Base-by-base conservation (phyloP, 768 basidiomycete genomes). In the Trametes cubensis region DNA sequence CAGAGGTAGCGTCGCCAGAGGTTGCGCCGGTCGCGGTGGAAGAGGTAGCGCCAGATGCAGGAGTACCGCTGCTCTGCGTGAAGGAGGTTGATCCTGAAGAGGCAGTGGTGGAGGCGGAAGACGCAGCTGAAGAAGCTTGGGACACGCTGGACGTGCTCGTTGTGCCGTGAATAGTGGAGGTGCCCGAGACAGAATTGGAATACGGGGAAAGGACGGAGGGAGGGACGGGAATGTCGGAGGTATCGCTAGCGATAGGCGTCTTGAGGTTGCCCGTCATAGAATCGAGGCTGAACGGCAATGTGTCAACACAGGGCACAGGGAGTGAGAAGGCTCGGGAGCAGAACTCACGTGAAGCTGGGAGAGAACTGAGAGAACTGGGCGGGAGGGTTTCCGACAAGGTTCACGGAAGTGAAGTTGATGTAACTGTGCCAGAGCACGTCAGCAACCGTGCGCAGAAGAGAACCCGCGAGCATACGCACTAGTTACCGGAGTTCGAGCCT, bases 191-290 rank as follows among this genome's bases (percentile, higher is more conserved):
- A n/a, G 64, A n/a, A 46, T 62, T 62, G 2, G 66, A 38, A 15
- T 71, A 21, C 17, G 64, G 50, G 3, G 57, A 62, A 0, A 81
- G 75, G 10, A 70, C 30, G 4, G 69, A 65, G 13, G 80, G 72
- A 13, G 83, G 76, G 3, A 70, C 67, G 18, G 83, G 69, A 23
- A 80, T 75, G 26, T 76, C 49, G 21, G 80, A 76, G 46, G 81
- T 84, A 34, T 83, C 81, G 47, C 80, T 77, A 1, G 83, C 70
- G 34, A 84, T 71, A 18, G 85, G 82, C 1, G 76, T 71, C 25
- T 75, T 69, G 67, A 85, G 83, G 26, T 83, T 82, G 51, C 88
- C 89, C 14, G 76, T 77, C 88, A 90, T 88, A 41, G 77, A 77
- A 40, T 76, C 72, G 26, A 90, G 75, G 4, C 85, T 89, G 64